Evolutionary conservation across 345 rosid genomes (phyloP), one percentile per base, ranked within the genome.

Genomic region (Lumnitzera racemosa): DNA sequence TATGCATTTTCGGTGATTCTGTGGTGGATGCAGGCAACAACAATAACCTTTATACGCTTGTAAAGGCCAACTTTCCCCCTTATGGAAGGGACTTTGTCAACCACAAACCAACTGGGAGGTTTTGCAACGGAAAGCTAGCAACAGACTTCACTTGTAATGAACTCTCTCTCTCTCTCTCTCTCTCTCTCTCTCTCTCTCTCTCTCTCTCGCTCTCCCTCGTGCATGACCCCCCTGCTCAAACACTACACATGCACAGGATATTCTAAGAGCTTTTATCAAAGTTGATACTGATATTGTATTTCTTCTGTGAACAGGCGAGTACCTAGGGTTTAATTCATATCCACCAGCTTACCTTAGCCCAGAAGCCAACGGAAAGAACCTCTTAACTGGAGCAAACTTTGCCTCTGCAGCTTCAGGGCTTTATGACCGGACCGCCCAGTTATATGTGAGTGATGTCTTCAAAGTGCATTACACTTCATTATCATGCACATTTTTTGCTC

Each of bases 331-430:
- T 69, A 73, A 84, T 48, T 59, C 94, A 41, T 87, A 87, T 76
- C 96, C 81, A 58, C 84, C 88, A 55, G 87, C 98, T 52, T 81
- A 80, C 81, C 90, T 89, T 43, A 84, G 87, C 75, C 78, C 61
- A 64, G 87, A 87, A 56, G 88, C 94, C 62, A 70, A 59, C 11
- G 84, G 80, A 46, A 62, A 69, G 17, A 74, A 65, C 62, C 69
- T 92, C 64, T 65, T 89, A 61, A 85, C 67, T 1, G 98, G 94
- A 53, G 94, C 76, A 60, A 92, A 87, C 84, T 92, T 92, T 51
- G 96, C 96, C 57, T 89, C 96, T 1, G 96, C 87, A 57, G 85
- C 91, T 67, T 92, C 96, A 51, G 98, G 96, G 56, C 78, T 72
- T 16, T 50, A 23, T 4, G 68, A 57, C 49, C 56, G 62, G 11